Evolutionary conservation across 805 yeast genomes (phyloP), one percentile per base, ranked within the genome.

Genomic region (Ogataea corticis): DNA sequence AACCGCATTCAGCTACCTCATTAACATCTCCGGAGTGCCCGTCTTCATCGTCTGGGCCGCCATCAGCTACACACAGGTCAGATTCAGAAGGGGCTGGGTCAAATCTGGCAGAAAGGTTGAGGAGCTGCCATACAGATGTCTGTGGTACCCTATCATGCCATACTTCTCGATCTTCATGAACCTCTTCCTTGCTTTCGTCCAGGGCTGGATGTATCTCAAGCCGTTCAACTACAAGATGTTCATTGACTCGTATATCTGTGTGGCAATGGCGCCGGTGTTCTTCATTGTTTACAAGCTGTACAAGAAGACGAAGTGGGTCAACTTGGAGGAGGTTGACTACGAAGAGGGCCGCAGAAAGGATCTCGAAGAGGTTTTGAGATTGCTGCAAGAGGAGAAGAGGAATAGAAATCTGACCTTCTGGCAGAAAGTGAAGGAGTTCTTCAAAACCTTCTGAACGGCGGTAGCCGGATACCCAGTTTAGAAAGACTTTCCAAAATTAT

Each of bases 41-140:
- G 80, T 82, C 3, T 83, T 83, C 46, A 72, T 83, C 41, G 87
- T 82, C 2, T 83, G 88, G 89, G 85, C 83, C 7, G 67, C 73
- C 12, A 77, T 82, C 18, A 73, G 80, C 17, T 67, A 73, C 42
- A 72, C 77, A 30, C 87, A 83, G 50, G 45, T 82, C 13, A 66
- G 86, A 35, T 81, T 83, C 58, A 73, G 88, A 55, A 50, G 52
- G 11, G 79, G 76, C 2, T 72, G 76, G 75, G 44, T 55, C 1
- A 49, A 42, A 6, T 74, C 72, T 43, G 77, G 77, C 25, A 66
- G 73, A 46, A 48, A 69, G 4, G 47, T 70, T 17, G 67, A 64
- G 6, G 83, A 79, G 34, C 66, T 83, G 39, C 85, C 85, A 1
- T 83, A 74, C 61, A 63, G 61, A 38, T 69, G 84, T 27, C 56